Evolutionary conservation across 75 land plant genomes (phyloP), one percentile per base, ranked within the genome.

Genomic region (Picea sitchensis): DNA sequence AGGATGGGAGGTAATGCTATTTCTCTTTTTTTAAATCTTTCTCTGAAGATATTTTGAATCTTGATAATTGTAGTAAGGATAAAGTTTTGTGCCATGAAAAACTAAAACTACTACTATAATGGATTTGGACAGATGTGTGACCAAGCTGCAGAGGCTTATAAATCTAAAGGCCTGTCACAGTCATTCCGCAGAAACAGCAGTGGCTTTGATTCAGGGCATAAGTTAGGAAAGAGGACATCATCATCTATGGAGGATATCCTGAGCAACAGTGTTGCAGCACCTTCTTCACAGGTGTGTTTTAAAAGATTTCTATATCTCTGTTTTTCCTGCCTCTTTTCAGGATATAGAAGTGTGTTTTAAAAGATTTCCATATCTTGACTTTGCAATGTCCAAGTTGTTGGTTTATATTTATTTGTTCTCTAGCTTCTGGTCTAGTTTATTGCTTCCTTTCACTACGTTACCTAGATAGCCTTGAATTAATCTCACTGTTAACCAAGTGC

Each of bases 121-220:
- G 63, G 32, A 58, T 78, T 41, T 30, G 20, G 81, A 81, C 77
- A 96, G 93, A 96, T 96, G 92, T 96, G 99, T 78, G 98, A 96
- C 72, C 87, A 86, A 86, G 91, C 95, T 65, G 98, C 99, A 77
- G 99, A 94, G 75, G 87, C 90, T 65, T 92, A 94, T 80, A 96
- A 84, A 73, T 92, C 94, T n/a, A 96, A 91, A 81, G 87, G 86
- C 59, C 47, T 73, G 26, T 57, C 71, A 13, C 83, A 78, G 31
- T 84, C 91, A 58, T 87, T 84, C 51, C 84, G 92, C 72, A 86
- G 98, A 81, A 84, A 76, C 68, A 87, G 87, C 79, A 44, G 71
- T 26, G 81, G 84, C 75, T 81, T 88, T 77, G 93, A 89, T 59
- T 56, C 88, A 32, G 77, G 85, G 56, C 86, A 86, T 64, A 56